These are phyloP conservation scores for Populus euphratica DNA, from an alignment of 345 rosid genomes.

Conservation along the genomic window DNA sequence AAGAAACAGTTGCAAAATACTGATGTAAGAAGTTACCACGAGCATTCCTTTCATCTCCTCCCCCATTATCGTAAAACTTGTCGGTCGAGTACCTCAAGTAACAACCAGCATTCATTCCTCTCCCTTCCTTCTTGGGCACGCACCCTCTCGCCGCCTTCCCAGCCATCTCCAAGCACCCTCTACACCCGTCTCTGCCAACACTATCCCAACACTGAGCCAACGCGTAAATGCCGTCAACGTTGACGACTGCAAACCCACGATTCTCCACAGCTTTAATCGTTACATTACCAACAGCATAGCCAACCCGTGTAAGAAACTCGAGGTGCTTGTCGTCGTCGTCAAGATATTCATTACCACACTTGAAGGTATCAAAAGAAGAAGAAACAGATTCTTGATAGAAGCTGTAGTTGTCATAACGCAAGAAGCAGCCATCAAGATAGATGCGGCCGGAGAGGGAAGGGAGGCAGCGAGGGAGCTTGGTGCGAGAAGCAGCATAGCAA, in stretches of 20 bases:
- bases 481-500: constrained; percentile 51
- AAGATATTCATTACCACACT: constrained; percentile 23
- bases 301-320: constrained; percentile 10
- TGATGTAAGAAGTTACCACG: constrained; percentile 25
- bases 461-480: constrained; percentile 55
- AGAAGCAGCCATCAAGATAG: constrained; percentile 65
- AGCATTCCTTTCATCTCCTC: constrained; percentile 1
- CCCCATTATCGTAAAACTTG: constrained; percentile 25
- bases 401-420: constrained; percentile 50
- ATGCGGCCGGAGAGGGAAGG: constrained; percentile 44
- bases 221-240: constrained; percentile 32
- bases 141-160: constrained; percentile 30
- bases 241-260: constrained; percentile 33
- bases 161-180: constrained; percentile 42
- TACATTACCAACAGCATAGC: constrained; percentile 33
- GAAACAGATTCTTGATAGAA: constrained; percentile 47
- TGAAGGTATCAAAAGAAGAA: constrained; percentile 22
- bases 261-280: constrained; percentile 28
- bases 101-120: constrained; percentile 45
- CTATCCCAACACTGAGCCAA: constrained; percentile 57
- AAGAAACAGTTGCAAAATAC: too few relatives aligned
- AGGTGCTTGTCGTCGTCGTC: not conserved
- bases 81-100: constrained; percentile 41
- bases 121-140: constrained; percentile 41
- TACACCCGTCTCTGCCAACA: constrained; percentile 34